These are phyloP conservation scores for Moesziomyces aphidis DNA, from an alignment of 1,284 basidiomycete genomes.

Conservation along the genomic window DNA sequence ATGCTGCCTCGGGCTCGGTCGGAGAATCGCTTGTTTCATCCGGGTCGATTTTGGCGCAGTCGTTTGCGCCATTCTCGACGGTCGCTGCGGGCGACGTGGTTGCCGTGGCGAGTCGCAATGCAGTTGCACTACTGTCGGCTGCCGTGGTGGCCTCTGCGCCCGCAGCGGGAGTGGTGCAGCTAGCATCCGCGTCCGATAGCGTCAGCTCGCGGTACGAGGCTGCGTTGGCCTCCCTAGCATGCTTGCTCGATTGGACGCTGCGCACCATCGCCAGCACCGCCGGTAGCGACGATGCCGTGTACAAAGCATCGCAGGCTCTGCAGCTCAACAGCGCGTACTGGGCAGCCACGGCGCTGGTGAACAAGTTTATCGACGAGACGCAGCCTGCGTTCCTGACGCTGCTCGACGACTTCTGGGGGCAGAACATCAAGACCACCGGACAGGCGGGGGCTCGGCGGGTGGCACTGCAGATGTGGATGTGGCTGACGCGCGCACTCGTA, in stretches of 20 bases:
- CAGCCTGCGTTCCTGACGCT: constrained; percentile 22
- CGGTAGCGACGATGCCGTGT: neutral
- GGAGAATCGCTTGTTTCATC: constrained; percentile 9
- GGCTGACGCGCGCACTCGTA: constrained; percentile 53
- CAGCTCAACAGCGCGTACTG: constrained; percentile 34
- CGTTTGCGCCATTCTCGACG: neutral
- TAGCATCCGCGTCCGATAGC: neutral
- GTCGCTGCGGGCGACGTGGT: neutral
- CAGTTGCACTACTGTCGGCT: constrained; percentile 31
- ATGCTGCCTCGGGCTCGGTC: neutral
- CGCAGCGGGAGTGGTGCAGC: constrained; percentile 15
- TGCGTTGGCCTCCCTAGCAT: constrained; percentile 17
- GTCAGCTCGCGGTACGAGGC: constrained; percentile 17
- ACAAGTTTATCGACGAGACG: constrained; percentile 56
- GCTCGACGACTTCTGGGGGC: constrained; percentile 49
- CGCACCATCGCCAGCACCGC: neutral
- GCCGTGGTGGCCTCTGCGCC: constrained; percentile 30
- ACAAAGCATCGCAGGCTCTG: constrained; percentile 15
- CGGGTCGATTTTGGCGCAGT: constrained; percentile 3
- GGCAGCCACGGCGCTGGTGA: constrained; percentile 30
- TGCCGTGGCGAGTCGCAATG: constrained; percentile 13
- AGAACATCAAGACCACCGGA: constrained; percentile 6
- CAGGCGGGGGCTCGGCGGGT: constrained; percentile 3
- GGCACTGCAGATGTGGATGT: constrained; percentile 55
- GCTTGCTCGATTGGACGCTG: constrained; percentile 32